Evolutionary conservation across 2,329 filamentous ascomycete genomes (phyloP).

Genomic region (Colletotrichum tropicicola): DNA sequence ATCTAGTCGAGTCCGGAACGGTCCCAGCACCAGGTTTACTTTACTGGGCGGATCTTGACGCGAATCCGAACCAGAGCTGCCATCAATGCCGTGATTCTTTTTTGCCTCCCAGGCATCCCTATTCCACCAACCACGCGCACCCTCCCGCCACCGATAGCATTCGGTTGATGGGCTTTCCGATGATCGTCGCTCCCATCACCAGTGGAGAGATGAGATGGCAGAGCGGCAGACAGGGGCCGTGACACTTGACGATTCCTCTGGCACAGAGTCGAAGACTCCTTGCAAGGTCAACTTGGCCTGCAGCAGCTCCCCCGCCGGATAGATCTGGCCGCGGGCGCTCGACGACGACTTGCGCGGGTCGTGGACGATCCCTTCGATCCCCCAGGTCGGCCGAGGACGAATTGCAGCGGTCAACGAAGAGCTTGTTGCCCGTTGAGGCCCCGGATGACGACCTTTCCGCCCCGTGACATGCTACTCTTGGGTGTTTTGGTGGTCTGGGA

Average conservation of each 20-base stretch:
- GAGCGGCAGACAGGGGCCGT: slow-evolving; percentile 4
- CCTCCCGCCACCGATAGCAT: neutral
- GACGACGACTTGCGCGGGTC: neutral
- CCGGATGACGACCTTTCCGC: slow-evolving; percentile 21
- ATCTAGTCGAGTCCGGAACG: slow-evolving; percentile 14
- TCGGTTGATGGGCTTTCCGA: slow-evolving; percentile 23
- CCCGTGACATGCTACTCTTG: slow-evolving; percentile 3
- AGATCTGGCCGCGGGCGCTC: slow-evolving; percentile 10
- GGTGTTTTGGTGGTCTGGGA: slow-evolving; percentile 1
- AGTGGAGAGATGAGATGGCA: slow-evolving; percentile 19
- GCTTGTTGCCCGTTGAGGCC: neutral
- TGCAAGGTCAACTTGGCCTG: neutral
- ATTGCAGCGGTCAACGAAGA: neutral
- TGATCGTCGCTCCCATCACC: slow-evolving; percentile 14
- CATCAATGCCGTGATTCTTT: slow-evolving; percentile 4
- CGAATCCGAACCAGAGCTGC: slow-evolving; percentile 9
- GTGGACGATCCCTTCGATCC: slow-evolving; percentile 9
- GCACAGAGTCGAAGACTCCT: neutral
- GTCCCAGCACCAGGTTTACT: slow-evolving; percentile 1
- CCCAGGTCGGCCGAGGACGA: neutral
- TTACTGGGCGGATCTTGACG: neutral
- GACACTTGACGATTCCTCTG: neutral
- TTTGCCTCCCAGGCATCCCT: slow-evolving; percentile 2
- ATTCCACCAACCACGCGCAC: slow-evolving; percentile 10
- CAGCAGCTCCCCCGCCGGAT: neutral